A percentile compares a stretch with the other conserved stretches of the same genome.
Evolutionary conservation across 805 yeast genomes (phyloP).

Genomic region (Jamesozyma spencerorum): DNA sequence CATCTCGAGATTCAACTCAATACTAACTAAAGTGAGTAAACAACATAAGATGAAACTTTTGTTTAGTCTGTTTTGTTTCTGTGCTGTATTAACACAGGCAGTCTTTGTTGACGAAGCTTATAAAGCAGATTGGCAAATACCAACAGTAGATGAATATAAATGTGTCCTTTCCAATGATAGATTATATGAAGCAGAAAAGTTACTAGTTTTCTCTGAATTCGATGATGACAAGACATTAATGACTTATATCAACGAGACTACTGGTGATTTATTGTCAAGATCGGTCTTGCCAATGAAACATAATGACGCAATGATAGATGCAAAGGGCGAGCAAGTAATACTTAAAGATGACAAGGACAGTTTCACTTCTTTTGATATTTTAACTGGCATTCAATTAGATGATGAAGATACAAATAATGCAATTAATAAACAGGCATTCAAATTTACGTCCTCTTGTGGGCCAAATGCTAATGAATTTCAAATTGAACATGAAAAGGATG

Average conservation of each 20-base stretch:
- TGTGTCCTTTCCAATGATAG: conserved; percentile 14
- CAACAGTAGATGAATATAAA: conserved; percentile 35
- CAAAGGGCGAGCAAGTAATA: conserved; percentile 7
- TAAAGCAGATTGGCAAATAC: conserved; percentile 45
- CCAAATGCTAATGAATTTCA: conserved; percentile 9
- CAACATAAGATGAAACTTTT: neutral
- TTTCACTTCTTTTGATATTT: conserved; percentile 6
- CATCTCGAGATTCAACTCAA: neutral
- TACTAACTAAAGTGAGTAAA: neutral
- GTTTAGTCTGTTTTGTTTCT: conserved; percentile 1
- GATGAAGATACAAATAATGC: too few relatives aligned
- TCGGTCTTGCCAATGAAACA: conserved; percentile 5
- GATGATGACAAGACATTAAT: conserved; percentile 18
- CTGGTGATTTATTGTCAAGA: conserved; percentile 31
- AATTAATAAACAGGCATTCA: neutral
- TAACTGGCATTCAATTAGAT: neutral
- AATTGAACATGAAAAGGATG: neutral
- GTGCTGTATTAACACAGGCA: conserved; percentile 17
- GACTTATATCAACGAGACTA: conserved; percentile 29
- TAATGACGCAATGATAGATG: conserved; percentile 9
- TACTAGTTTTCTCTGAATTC: conserved; percentile 24
- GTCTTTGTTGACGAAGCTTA: conserved; percentile 46
- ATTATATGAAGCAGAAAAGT: conserved; percentile 5
- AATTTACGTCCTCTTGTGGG: conserved; percentile 13
- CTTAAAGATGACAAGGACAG: conserved; percentile 7